Evolutionary conservation across 2,329 filamentous ascomycete species (phyloP).

Genomic region (Akanthomyces dipterigenus): DNA sequence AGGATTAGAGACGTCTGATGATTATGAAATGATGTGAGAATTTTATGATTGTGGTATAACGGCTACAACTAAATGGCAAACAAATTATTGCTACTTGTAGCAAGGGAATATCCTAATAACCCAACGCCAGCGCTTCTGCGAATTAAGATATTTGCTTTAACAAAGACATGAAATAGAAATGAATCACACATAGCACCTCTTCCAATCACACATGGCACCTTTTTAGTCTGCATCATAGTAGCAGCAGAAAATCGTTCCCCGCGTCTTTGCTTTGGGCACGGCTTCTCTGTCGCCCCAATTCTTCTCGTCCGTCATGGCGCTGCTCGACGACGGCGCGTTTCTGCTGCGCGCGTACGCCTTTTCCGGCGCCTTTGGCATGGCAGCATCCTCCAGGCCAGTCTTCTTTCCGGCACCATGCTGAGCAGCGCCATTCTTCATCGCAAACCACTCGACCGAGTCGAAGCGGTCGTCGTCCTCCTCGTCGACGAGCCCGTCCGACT

Average conservation of each 20-base stretch:
- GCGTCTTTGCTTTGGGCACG: background rate
- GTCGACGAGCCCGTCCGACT: conserved; percentile 17
- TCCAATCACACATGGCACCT: background rate
- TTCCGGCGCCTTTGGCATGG: background rate
- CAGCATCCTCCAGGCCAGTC: background rate
- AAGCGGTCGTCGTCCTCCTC: conserved; percentile 33
- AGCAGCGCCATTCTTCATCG: background rate
- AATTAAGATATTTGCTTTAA: background rate
- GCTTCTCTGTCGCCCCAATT: background rate
- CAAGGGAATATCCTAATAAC: background rate
- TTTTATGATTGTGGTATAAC: no score
- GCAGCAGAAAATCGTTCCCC: conserved; percentile 9
- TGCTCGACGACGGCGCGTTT: background rate
- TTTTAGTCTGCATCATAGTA: conserved; percentile 11
- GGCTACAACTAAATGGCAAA: background rate
- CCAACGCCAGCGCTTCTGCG: background rate
- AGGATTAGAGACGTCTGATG: background rate
- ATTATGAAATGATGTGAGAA: background rate
- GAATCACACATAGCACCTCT: background rate
- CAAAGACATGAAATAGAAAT: background rate
- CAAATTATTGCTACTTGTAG: background rate
- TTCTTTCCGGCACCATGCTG: background rate
- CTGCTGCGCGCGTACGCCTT: background rate
- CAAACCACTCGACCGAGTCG: conserved; percentile 21
- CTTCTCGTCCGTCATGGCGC: background rate